These are phyloP conservation scores for Craterostigma plantagineum DNA, from an alignment of 257 asterid species.

Conservation along the genomic window DNA sequence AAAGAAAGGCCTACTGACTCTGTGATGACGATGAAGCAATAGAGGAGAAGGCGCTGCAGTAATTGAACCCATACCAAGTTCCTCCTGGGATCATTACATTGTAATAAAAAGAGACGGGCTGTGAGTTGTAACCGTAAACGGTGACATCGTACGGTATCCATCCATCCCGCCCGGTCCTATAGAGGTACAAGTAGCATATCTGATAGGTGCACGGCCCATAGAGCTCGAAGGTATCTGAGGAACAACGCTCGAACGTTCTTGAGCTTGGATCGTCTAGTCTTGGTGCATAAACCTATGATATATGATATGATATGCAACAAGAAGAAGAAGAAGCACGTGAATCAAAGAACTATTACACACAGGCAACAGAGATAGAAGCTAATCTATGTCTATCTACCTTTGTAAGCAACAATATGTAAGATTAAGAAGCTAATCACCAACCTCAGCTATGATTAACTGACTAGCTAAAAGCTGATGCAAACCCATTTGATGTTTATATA, in stretches of 20 bases:
- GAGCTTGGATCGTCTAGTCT: conserved; percentile 54
- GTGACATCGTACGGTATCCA: conserved; percentile 78
- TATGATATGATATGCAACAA: not conserved
- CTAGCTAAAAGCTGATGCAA: too few species aligned
- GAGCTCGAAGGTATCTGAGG: conserved; percentile 51
- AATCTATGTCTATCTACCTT: too few species aligned
- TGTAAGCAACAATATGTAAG: too few species aligned
- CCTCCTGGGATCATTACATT: conserved; percentile 39
- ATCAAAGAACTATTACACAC: too few species aligned
- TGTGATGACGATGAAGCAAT: not conserved
- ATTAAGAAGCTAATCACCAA: too few species aligned
- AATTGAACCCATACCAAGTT: conserved; percentile 62
- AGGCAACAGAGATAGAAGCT: too few species aligned
- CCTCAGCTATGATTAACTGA: too few species aligned
- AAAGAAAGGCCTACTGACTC: not conserved
- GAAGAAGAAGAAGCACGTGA: not conserved
- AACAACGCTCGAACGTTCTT: conserved; percentile 66
- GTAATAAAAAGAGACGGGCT: conserved; percentile 45
- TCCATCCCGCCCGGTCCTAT: conserved; percentile 83
- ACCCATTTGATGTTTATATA: too few species aligned
- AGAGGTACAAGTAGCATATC: conserved; percentile 73
- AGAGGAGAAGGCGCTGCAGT: conserved; percentile 14
- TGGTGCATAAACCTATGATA: conserved; percentile 67
- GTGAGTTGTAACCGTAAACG: conserved; percentile 32
- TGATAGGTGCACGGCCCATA: conserved; percentile 80